phyloP scores from a whole-genome alignment of 2,329 filamentous ascomycete species.

The Colletotrichum spaethianum region DNA sequence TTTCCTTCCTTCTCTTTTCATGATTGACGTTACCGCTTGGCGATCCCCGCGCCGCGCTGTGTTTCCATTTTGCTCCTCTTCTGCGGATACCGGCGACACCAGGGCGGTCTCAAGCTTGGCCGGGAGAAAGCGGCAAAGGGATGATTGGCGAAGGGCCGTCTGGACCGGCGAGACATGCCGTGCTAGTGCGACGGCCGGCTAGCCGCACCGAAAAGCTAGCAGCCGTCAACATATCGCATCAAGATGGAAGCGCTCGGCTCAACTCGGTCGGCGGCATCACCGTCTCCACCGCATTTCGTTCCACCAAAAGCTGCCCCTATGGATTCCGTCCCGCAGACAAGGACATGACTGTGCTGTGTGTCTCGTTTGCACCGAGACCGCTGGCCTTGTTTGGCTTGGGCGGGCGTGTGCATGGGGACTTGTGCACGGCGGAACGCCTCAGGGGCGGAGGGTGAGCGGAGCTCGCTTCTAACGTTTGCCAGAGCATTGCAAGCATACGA shows the following conservation, averaged over 20 bases:
- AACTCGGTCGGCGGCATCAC: constrained; percentile 10
- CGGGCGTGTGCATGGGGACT: not conserved
- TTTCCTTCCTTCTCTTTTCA: not conserved
- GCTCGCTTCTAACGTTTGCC: not conserved
- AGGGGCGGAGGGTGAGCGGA: not conserved
- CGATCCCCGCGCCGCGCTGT: constrained; percentile 23
- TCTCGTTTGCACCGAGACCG: constrained; percentile 5
- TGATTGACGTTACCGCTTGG: constrained; percentile 17
- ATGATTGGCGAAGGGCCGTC: constrained; percentile 33
- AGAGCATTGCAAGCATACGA: not conserved
- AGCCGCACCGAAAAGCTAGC: constrained; percentile 6
- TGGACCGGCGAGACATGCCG: constrained; percentile 21
- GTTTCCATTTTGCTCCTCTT: not conserved
- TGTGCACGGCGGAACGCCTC: not conserved
- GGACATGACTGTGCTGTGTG: constrained; percentile 6
- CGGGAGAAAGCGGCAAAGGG: constrained; percentile 36
- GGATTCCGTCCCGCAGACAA: not conserved
- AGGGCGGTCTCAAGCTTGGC: constrained; percentile 33
- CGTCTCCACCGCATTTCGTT: constrained; percentile 18
- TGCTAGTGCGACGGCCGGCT: constrained; percentile 28
- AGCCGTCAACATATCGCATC: constrained; percentile 1
- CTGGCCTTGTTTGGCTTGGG: constrained; percentile 13
- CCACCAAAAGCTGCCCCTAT: constrained; percentile 20
- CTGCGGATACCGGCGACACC: constrained; percentile 33
- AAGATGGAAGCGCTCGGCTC: constrained; percentile 21